Evolutionary conservation across 371 early-diverging fungal species (phyloP).

Genomic region (Lichtheimia hyalospora): DNA sequence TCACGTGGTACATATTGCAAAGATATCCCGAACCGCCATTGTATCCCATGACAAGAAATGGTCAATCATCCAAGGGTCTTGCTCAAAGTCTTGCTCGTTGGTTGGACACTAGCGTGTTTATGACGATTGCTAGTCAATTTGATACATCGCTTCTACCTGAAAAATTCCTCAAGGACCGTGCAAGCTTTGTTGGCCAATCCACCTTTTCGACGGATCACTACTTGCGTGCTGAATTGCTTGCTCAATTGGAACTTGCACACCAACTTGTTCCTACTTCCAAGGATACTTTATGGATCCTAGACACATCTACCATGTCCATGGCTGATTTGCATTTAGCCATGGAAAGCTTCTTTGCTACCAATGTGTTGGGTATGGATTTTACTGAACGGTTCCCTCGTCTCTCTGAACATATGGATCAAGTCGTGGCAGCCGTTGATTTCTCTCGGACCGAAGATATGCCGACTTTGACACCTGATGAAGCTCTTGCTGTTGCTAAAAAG

Average conservation of each 20-base stretch:
- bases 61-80: slow-evolving; percentile 3
- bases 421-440: slow-evolving; percentile 18
- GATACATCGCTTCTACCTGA: slow-evolving; percentile 4
- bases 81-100: slow-evolving; percentile 15
- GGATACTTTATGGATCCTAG: slow-evolving; percentile 30
- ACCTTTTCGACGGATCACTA: slow-evolving; percentile 2
- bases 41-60: slow-evolving; percentile 10
- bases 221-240: not conserved
- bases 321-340: slow-evolving; percentile 42
- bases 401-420: slow-evolving; percentile 28
- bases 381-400: slow-evolving; percentile 20
- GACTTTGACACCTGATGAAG: slow-evolving; percentile 35
- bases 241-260: slow-evolving; percentile 8
- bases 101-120: slow-evolving; percentile 13
- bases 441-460: slow-evolving; percentile 17
- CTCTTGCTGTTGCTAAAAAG: slow-evolving; percentile 31
- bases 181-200: slow-evolving; percentile 4
- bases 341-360: slow-evolving; percentile 27
- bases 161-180: slow-evolving; percentile 24
- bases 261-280: slow-evolving; percentile 2
- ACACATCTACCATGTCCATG: slow-evolving; percentile 22
- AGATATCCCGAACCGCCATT: slow-evolving; percentile 20
- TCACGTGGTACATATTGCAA: too few species aligned
- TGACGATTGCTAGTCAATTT: slow-evolving; percentile 17
- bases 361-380: slow-evolving; percentile 6